Percentiles rank a stretch among this genome's conserved stretches.
These are phyloP conservation scores for Tetrapisispora pingtungensis DNA, from an alignment of 805 yeast species.

Conservation along the genomic window DNA sequence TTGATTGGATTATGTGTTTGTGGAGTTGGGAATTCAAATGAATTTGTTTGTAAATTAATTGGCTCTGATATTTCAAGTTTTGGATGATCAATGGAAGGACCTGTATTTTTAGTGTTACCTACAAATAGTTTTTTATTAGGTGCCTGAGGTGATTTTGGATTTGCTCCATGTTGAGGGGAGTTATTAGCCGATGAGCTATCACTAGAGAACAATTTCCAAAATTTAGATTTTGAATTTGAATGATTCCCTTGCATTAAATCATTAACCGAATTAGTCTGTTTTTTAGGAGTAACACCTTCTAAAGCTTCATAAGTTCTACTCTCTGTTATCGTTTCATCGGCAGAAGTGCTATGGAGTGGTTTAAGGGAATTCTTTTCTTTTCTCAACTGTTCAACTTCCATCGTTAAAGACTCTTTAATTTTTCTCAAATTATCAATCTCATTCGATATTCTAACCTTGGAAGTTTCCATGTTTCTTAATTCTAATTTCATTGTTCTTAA, in stretches of 20 bases:
- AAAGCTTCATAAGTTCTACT: background rate
- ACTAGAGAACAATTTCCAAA: conserved; percentile 26
- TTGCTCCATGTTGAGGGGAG: conserved; percentile 1
- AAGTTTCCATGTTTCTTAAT: conserved; percentile 33
- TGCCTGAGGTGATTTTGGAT: background rate
- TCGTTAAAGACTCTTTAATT: conserved; percentile 37
- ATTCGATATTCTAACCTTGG: conserved; percentile 35
- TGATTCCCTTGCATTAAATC: conserved; percentile 2
- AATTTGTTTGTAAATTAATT: background rate
- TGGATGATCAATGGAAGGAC: background rate
- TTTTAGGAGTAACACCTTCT: background rate
- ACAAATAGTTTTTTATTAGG: background rate
- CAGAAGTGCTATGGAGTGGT: background rate
- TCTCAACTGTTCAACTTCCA: conserved; percentile 34
- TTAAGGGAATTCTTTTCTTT: conserved; percentile 6
- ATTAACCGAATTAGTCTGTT: conserved; percentile 1
- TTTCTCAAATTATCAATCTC: conserved; percentile 44
- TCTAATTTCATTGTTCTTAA: conserved; percentile 35
- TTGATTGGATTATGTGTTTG: background rate
- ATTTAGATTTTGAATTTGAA: conserved; percentile 19
- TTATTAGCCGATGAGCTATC: background rate
- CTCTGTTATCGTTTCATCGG: background rate
- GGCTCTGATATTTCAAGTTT: conserved; percentile 2
- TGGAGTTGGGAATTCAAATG: background rate
- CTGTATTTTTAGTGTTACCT: background rate